Base-by-base conservation (phyloP, 768 basidiomycete genomes). In the Suillus subalutaceus region DNA sequence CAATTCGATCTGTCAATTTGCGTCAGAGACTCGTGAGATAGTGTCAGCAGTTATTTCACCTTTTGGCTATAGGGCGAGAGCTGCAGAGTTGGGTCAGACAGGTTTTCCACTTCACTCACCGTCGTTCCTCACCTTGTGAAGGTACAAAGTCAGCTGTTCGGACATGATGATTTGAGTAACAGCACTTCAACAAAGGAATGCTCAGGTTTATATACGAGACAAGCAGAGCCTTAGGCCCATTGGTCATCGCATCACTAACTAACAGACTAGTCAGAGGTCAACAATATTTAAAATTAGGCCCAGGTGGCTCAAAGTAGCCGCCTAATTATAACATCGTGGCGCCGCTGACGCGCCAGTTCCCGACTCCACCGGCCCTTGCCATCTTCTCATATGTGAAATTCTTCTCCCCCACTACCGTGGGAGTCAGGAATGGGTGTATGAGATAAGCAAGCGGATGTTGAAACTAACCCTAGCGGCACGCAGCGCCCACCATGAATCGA, bases 41-140 rank as follows among this genome's bases (percentile, higher is more conserved):
- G 7, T 52, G 32, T 26, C 12, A 63, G 26, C 2, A 32, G 5
- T 12, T 6, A 26, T 69, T 77, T 9, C 73, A 86, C 86, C 67
- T 86, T 77, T 32, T 86, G 84, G 15, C 84, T 84, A 70, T 78
- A 88, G 3, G 87, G 85, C 69, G 86, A 89, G 23, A 81, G 71
- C 87, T 88, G 5, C 5, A 26, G 26, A 7, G 20, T 56, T 4
- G 15, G 38, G 67, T 40, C 66, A 65, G 13, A 30, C 1, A 8
- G 57, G 26, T 62, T 32, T 35, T 68, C 16, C 37, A 30, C n/a
- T 13, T 59, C 55, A 65, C 5, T 50, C 40, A n/a, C 13, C 10
- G 15, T 16, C 50, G n/a, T 46, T 20, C 62, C 70, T 20, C 64
- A 84, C 85, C 77, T 82, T 82, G 20, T 78, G 76, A 8, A 75